Evolutionary conservation across 208 protist genomes (phyloP).

Genomic region (Crithidia brevicula): DNA sequence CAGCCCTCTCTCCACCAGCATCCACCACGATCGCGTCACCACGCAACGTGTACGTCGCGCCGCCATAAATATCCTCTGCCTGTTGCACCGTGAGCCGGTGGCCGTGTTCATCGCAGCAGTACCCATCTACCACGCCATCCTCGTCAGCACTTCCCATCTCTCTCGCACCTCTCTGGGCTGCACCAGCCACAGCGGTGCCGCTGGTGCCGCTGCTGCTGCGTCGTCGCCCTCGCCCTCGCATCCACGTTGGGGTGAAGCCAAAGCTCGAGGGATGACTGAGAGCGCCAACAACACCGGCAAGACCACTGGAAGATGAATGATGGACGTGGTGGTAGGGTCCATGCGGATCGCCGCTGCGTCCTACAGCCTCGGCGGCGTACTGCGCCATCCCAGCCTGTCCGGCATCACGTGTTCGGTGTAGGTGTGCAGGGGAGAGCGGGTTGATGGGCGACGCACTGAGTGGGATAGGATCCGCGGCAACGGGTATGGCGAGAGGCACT

Average conservation of each 20-base stretch:
- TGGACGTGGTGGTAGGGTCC: not conserved
- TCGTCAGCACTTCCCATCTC: too few relatives aligned
- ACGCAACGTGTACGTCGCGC: not conserved
- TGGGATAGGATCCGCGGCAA: not conserved
- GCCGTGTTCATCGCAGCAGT: conserved; percentile 7
- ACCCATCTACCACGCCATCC: conserved; percentile 1
- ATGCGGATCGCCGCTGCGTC: not conserved
- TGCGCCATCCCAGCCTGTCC: not conserved
- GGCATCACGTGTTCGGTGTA: not conserved
- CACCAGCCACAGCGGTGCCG: too few relatives aligned
- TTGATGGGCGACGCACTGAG: not conserved
- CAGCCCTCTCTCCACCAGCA: too few relatives aligned
- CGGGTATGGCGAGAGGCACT: not conserved
- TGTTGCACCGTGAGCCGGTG: conserved; percentile 1
- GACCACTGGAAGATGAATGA: too few relatives aligned
- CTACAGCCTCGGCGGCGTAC: not conserved
- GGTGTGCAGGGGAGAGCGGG: not conserved
- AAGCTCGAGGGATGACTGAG: too few relatives aligned
- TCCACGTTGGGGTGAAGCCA: not conserved
- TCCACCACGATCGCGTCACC: not conserved
- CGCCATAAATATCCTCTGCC: conserved; percentile 1
- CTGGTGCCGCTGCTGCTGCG: not conserved
- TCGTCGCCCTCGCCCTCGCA: not conserved
- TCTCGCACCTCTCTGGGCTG: not conserved
- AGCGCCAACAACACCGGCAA: too few relatives aligned